Percentiles rank a stretch among this genome's conserved stretches.
Conservation (phyloP, 1,284 basidiomycete genomes). For the Stereum hirsutum region DNA sequence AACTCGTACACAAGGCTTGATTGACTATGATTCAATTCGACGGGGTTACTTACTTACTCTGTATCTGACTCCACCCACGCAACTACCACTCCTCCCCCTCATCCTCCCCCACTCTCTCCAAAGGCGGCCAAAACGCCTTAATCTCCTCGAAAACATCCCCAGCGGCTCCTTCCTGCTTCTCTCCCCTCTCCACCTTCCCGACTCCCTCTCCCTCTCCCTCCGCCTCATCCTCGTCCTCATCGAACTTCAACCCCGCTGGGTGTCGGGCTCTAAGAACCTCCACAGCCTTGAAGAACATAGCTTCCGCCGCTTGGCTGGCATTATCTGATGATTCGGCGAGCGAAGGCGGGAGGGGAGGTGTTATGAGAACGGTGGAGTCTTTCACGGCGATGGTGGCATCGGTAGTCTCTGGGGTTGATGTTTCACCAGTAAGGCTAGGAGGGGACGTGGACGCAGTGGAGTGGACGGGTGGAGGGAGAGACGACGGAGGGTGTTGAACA, state of each 20-base stretch:
- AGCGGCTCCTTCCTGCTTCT: slow-evolving; percentile 6
- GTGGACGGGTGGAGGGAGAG: slow-evolving; percentile 2
- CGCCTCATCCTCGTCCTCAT: too few relatives aligned
- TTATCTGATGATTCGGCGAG: slow-evolving; percentile 50
- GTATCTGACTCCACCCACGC: not conserved
- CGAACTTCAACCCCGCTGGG: too few relatives aligned
- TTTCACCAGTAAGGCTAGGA: too few relatives aligned
- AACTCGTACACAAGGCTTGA: too few relatives aligned
- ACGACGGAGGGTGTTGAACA: slow-evolving; percentile 26
- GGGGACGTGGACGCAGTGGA: too few relatives aligned
- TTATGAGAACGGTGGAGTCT: slow-evolving; percentile 22
- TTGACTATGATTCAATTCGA: too few relatives aligned
- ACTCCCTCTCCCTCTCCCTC: not conserved
- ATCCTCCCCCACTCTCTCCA: slow-evolving; percentile 17
- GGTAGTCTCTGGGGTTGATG: too few relatives aligned
- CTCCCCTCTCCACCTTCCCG: slow-evolving; percentile 4
- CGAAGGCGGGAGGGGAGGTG: slow-evolving; percentile 29
- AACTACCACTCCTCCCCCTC: slow-evolving; percentile 18
- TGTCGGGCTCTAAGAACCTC: slow-evolving; percentile 14
- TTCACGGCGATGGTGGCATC: slow-evolving; percentile 6
- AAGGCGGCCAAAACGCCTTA: slow-evolving; percentile 24
- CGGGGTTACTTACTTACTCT: too few relatives aligned
- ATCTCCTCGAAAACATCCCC: slow-evolving; percentile 15
- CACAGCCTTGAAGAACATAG: slow-evolving; percentile 46
- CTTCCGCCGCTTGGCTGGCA: slow-evolving; percentile 49